Evolutionary conservation across 2,329 filamentous ascomycete species (phyloP), one percentile per base, ranked within the genome.

Genomic region (Diaporthe sp.): DNA sequence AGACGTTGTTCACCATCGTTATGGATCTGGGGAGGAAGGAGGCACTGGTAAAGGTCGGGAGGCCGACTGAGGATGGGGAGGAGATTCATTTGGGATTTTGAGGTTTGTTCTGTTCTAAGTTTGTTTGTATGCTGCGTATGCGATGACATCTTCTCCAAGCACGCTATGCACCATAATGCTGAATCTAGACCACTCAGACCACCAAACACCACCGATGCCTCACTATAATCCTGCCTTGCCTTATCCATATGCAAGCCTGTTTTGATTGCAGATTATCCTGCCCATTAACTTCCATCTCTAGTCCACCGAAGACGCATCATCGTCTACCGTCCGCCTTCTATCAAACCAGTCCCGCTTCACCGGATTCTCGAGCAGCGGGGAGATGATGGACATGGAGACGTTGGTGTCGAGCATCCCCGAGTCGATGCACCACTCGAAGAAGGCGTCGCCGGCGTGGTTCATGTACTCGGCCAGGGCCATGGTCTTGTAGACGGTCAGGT

Each of bases 381-480:
- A 74, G n/a, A 77, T 77, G 34, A 77, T 65, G 2, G 71, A 53
- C 70, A 77, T 73, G 31, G 74, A 62, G 22, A 68, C 72, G n/a
- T 37, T 71, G 9, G 74, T 65, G 31, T 77, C 73, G 49, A 77
- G 44, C 53, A 72, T 51, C 10, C 75, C 75, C 3, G 73, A 62
- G 42, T 77, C 73, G 49, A 75, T 73, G 62, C 75, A 77, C 70
- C 73, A 77, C 34, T 77, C 75, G 46, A 77, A 77, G 42, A 77
- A 77, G 2, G 70, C 55, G 46, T 73, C 71, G 31, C 75, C 75
- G 3, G 75, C 70, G 39, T 75, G 70, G 57, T 77, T 77, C 60
- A 77, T 75, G 55, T 73, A 77, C 62, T 77, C 75, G 7, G 75
- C 75, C 55, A 77, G 61, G 19, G 75, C 75, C 75, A 75, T 77